These are phyloP conservation scores for Fragilaria crotonensis DNA, from an alignment of 108 stramenopile genomes.

Conservation along the genomic window DNA sequence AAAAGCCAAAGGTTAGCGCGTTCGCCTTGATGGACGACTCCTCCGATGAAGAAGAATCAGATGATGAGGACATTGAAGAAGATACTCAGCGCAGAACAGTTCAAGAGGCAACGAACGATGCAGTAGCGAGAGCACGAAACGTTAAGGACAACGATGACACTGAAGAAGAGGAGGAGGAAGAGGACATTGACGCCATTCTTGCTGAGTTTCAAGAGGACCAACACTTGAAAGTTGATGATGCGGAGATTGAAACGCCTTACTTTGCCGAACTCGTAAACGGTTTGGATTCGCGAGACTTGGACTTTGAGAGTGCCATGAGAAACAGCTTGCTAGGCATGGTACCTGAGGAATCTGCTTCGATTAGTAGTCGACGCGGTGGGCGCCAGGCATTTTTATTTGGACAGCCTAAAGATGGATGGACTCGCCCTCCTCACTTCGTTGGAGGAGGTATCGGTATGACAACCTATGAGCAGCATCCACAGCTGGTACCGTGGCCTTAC, in stretches of 20 bases:
- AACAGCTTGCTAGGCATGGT: constrained; percentile 38
- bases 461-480: constrained; percentile 19
- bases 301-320: constrained; percentile 51
- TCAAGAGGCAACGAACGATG: not conserved
- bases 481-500: constrained; percentile 66
- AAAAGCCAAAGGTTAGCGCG: constrained; percentile 1
- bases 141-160: constrained; percentile 12
- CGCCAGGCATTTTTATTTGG: constrained; percentile 57
- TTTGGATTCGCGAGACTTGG: constrained; percentile 46
- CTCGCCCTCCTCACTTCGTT: constrained; percentile 58
- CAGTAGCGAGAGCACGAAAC: constrained; percentile 1
- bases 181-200: constrained; percentile 45
- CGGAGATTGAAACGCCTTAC: not conserved
- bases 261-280: constrained; percentile 8
- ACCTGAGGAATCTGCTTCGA: constrained; percentile 9
- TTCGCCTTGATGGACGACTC: constrained; percentile 16
- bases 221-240: constrained; percentile 8
- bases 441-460: constrained; percentile 71
- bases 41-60: not conserved
- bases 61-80: constrained; percentile 19
- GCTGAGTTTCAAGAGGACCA: constrained; percentile 45
- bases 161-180: constrained; percentile 10
- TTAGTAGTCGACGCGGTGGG: constrained; percentile 9
- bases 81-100: constrained; percentile 7
- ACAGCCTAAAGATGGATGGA: constrained; percentile 39